phyloP scores from a whole-genome alignment of 1,284 basidiomycete genomes.

The Cryptococcus sp. region DNA sequence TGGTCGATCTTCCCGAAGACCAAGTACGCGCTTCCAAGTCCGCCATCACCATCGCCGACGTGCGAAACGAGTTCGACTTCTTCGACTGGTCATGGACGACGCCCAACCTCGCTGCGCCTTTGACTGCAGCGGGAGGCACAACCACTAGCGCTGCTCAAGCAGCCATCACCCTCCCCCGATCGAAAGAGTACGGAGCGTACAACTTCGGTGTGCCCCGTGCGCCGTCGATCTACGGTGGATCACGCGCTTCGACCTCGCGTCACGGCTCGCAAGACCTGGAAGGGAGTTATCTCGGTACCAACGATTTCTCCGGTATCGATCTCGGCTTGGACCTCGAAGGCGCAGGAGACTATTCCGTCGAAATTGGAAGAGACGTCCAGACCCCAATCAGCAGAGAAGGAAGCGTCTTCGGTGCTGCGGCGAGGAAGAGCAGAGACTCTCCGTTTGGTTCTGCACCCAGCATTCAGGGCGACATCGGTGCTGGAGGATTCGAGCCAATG shows the following conservation, averaged over 20 bases:
- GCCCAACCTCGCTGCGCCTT: conserved; percentile 13
- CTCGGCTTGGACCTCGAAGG: conserved; percentile 51
- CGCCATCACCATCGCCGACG: conserved; percentile 53
- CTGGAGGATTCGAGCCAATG: conserved; percentile 41
- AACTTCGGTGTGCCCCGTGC: conserved; percentile 52
- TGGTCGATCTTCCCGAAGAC: conserved; percentile 92
- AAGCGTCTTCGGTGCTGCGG: conserved; percentile 10
- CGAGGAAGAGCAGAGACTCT: not conserved
- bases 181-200: conserved; percentile 47
- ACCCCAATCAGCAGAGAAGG: conserved; percentile 18
- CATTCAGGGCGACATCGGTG: conserved; percentile 5
- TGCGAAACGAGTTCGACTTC: conserved; percentile 42
- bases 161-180: conserved; percentile 20
- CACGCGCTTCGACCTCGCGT: conserved; percentile 29
- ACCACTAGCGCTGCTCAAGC: conserved; percentile 4
- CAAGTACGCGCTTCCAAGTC: conserved; percentile 84
- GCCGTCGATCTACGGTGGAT: conserved; percentile 52
- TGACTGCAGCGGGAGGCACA: conserved; percentile 20
- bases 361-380: conserved; percentile 37
- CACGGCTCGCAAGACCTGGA: conserved; percentile 43
- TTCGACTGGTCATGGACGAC: conserved; percentile 44
- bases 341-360: conserved; percentile 47
- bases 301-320: conserved; percentile 64
- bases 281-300: conserved; percentile 70
- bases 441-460: conserved; percentile 1